Conservation (phyloP, 176 grass and related monocot species). For the Juncus effusus region DNA sequence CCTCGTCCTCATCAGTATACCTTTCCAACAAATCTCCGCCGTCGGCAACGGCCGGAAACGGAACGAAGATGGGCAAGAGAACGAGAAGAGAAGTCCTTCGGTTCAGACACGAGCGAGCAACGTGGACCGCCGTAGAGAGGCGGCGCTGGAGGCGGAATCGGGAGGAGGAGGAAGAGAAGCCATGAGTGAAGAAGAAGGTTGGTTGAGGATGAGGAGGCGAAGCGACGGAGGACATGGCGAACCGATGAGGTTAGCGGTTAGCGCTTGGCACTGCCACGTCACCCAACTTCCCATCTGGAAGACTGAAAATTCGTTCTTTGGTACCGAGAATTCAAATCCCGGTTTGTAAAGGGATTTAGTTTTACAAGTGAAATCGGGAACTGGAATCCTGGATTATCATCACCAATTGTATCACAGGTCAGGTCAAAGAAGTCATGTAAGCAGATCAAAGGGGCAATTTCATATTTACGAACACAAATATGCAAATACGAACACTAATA, state of each 20-base stretch:
- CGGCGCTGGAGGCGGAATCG: background rate
- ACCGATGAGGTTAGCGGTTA: background rate
- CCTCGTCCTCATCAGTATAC: constrained; percentile 54
- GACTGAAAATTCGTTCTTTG: background rate
- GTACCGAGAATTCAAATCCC: too few species aligned
- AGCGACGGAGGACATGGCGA: constrained; percentile 36
- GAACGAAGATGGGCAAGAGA: constrained; percentile 32
- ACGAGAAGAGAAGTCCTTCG: constrained; percentile 41
- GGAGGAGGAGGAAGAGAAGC: background rate
- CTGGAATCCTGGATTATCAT: too few species aligned
- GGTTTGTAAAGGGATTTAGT: too few species aligned
- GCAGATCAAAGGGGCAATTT: too few species aligned
- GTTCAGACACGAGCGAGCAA: constrained; percentile 10
- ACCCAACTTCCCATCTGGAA: background rate
- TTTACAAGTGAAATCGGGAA: too few species aligned
- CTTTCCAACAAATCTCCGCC: constrained; percentile 34
- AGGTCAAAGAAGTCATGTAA: too few species aligned
- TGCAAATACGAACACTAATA: too few species aligned
- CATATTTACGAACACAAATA: too few species aligned
- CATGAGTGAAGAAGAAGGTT: constrained; percentile 16
- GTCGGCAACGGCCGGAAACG: constrained; percentile 25
- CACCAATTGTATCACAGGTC: too few species aligned
- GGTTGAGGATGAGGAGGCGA: background rate
- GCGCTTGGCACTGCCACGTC: background rate
- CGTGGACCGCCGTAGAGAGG: background rate